Evolutionary conservation across 164 flowering plant genomes (phyloP).

Genomic region (Tetrastigma voinierianum): DNA sequence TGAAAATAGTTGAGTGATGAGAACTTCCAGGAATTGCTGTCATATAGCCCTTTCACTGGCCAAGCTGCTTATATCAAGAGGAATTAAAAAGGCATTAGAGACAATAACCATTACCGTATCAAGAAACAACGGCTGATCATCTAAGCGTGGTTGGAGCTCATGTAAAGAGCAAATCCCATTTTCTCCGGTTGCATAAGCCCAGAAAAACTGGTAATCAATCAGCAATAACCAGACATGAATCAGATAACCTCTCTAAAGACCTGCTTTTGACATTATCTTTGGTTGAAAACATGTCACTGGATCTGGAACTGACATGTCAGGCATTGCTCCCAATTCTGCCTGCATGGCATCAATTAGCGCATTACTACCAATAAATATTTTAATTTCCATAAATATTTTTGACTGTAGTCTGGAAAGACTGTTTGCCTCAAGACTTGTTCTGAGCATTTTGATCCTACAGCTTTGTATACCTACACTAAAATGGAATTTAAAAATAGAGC

Average conservation of each 20-base stretch:
- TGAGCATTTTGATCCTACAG: constrained; percentile 67
- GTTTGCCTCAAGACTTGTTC: constrained; percentile 82
- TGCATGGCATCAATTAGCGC: constrained; percentile 43
- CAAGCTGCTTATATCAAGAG: neutral
- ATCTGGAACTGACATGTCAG: constrained; percentile 84
- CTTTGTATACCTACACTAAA: constrained; percentile 66
- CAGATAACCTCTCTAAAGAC: constrained; percentile 56
- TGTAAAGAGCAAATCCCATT: constrained; percentile 84
- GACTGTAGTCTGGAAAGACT: neutral
- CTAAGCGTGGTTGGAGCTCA: constrained; percentile 76
- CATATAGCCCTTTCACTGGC: too few relatives aligned
- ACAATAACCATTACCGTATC: constrained; percentile 64
- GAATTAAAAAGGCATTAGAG: neutral
- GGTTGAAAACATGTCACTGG: constrained; percentile 95
- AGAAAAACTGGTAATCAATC: constrained; percentile 99
- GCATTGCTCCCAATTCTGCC: constrained; percentile 69
- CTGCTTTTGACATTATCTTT: constrained; percentile 84
- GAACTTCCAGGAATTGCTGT: neutral
- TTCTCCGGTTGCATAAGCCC: constrained; percentile 94
- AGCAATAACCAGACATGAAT: constrained; percentile 80
- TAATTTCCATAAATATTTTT: neutral
- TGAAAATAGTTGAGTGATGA: neutral
- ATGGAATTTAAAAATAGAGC: neutral
- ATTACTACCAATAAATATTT: neutral
- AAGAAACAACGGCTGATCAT: constrained; percentile 72